These are phyloP conservation scores for Aristolochia californica DNA, from an alignment of 164 flowering plant species.

Conservation along the genomic window DNA sequence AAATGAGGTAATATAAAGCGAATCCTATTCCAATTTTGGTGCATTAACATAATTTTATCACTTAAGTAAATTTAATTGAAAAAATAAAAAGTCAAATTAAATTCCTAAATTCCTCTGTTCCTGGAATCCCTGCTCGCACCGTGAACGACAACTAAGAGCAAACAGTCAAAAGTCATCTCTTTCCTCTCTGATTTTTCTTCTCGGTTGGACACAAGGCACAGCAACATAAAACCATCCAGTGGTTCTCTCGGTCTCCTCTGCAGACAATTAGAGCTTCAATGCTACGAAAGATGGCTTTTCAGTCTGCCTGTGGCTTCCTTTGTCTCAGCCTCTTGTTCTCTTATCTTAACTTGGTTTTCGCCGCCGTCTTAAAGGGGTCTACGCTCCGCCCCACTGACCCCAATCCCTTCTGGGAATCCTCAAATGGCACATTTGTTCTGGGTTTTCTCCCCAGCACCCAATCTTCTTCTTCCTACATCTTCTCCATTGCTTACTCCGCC, in stretches of 20 bases:
- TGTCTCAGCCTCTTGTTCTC: background rate
- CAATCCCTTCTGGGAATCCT: constrained; percentile 20
- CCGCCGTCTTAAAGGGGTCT: constrained; percentile 4
- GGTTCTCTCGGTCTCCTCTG: background rate
- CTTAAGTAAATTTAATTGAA: too few relatives aligned
- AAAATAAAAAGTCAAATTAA: too few relatives aligned
- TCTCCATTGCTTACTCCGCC: constrained; percentile 14
- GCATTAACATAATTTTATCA: too few relatives aligned
- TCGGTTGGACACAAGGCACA: too few relatives aligned
- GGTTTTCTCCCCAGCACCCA: constrained; percentile 18
- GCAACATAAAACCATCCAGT: too few relatives aligned
- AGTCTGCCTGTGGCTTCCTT: background rate
- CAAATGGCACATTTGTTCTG: constrained; percentile 21
- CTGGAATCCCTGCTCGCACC: too few relatives aligned
- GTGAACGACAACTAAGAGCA: too few relatives aligned
- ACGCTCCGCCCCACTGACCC: constrained; percentile 1
- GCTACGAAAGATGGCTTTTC: background rate
- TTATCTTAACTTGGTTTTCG: background rate
- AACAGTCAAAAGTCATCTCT: too few relatives aligned
- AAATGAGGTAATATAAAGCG: too few relatives aligned
- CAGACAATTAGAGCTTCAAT: background rate
- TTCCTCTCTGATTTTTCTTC: too few relatives aligned
- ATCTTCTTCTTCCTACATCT: constrained; percentile 10
- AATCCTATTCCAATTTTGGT: too few relatives aligned
- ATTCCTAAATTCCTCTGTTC: too few relatives aligned